Conservation (phyloP, 495 filamentous ascomycete species). For the Aspergillus funiculosus region DNA sequence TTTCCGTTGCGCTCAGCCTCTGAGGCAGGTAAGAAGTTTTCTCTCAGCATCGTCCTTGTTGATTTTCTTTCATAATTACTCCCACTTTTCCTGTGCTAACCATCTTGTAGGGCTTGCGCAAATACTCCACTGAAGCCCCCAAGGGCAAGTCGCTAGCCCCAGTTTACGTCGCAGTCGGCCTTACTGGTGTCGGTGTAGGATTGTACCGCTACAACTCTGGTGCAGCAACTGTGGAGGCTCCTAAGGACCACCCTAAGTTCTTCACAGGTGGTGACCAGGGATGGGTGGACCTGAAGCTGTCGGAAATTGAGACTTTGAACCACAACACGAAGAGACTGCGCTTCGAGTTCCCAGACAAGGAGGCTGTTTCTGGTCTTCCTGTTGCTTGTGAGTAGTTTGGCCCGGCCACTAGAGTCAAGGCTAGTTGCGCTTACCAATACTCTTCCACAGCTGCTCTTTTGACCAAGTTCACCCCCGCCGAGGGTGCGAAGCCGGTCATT, state of each 20-base stretch:
- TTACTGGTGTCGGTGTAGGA: conserved; percentile 39
- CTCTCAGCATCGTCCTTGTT: not conserved
- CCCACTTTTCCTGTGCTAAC: conserved; percentile 3
- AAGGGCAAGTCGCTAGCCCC: conserved; percentile 39
- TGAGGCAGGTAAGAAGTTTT: conserved; percentile 37
- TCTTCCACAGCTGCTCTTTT: conserved; percentile 63
- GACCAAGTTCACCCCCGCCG: conserved; percentile 76
- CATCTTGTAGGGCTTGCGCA: conserved; percentile 42
- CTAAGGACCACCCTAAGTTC: conserved; percentile 41
- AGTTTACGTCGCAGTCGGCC: conserved; percentile 36
- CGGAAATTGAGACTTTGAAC: conserved; percentile 69
- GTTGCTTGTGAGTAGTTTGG: conserved; percentile 57
- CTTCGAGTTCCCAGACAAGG: conserved; percentile 75
- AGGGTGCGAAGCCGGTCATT: conserved; percentile 73
- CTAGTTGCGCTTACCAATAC: conserved; percentile 5
- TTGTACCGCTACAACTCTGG: conserved; percentile 40
- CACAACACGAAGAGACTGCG: conserved; percentile 86
- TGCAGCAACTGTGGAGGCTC: conserved; percentile 28
- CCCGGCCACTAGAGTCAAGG: not conserved
- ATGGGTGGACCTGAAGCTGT: conserved; percentile 72
- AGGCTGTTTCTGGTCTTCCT: conserved; percentile 73
- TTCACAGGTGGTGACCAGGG: conserved; percentile 86
- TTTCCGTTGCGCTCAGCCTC: conserved; percentile 44
- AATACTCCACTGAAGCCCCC: conserved; percentile 46
- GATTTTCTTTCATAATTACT: not conserved